Base-by-base conservation (phyloP, 371 early-diverging fungal genomes). In the Mortierella sp. region DNA sequence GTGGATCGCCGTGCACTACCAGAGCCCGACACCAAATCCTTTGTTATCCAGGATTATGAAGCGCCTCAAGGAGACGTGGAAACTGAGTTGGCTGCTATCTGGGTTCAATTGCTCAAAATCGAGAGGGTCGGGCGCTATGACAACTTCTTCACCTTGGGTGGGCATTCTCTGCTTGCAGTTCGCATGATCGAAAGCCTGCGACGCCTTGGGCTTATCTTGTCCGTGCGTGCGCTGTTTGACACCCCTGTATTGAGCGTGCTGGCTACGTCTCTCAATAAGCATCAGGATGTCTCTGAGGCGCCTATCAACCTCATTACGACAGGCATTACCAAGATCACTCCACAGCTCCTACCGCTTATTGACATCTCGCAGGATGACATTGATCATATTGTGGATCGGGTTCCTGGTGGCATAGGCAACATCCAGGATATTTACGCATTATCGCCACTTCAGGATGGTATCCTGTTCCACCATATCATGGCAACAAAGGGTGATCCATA, bases 381-480 rank as follows among this genome's bases (percentile, higher is more conserved):
- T 32, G 58, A 57, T 47, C 28, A 5, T 12, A 47, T 57, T 31
- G 17, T 57, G 8, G 8, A 46, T 12, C 31, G 30, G 15, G 32
- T 47, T 34, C 58, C 58, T 6, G 58, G 58, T 2, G 58, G 58
- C 11, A n/a, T 57, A 37, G 46, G 31, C 48, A 57, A 57, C 34
- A 57, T 57, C 23, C 58, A 57, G 48, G 58, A 57, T 23, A 63
- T 63, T 21, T 63, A 63, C 19, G 24, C 50, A 0, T 9, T 64
- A 30, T 54, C 64, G 7, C 56, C 64, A 12, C 19, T 64, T 1
- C 64, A 64, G 31, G 64, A 64, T 24, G 64, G 56, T 8, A 50
- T 56, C n/a, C 28, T 65, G 39, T 65, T 65, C 46, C 66, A 65
- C 51, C 52, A 58, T 26, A 43, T 56, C 27, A 28, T 56, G 44